Evolutionary conservation across 31 red algal species (phyloP).

Genomic region (Asparagopsis taxiformis): DNA sequence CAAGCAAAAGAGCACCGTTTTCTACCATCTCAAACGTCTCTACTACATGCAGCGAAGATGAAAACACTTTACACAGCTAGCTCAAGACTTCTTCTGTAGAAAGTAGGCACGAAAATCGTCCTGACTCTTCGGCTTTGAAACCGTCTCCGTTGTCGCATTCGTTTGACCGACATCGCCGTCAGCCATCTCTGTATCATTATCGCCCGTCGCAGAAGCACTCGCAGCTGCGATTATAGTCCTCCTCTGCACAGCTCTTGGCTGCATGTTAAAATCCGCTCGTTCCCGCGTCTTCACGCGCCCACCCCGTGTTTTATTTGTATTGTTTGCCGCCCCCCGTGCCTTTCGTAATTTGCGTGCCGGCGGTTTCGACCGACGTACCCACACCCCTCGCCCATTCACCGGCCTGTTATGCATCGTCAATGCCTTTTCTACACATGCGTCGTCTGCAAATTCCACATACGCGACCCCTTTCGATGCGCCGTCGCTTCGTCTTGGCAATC

Average conservation of each 20-base stretch:
- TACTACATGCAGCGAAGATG: constrained; percentile 88
- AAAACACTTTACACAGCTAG: background rate
- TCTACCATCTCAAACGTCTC: constrained; percentile 82
- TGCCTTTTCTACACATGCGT: constrained; percentile 33
- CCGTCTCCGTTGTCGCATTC: background rate
- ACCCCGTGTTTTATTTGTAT: background rate
- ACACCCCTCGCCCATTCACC: constrained; percentile 57
- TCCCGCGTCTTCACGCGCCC: background rate
- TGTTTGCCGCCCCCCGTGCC: background rate
- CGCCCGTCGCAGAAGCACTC: background rate
- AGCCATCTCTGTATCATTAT: background rate
- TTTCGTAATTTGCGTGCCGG: constrained; percentile 26
- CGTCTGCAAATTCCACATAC: constrained; percentile 61
- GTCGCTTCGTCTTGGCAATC: constrained; percentile 60
- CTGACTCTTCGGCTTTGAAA: constrained; percentile 21
- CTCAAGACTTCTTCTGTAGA: background rate
- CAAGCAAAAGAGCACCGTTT: constrained; percentile 72
- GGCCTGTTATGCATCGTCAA: constrained; percentile 28
- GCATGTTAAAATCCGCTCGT: background rate
- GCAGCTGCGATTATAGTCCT: background rate
- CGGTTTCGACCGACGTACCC: constrained; percentile 58
- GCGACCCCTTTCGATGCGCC: constrained; percentile 80
- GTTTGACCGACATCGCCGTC: background rate
- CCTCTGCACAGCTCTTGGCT: constrained; percentile 1
- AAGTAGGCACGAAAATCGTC: constrained; percentile 67